A percentile compares a stretch with the other conserved stretches of the same genome.
These are phyloP conservation scores for Colletotrichum trifolii DNA, from an alignment of 2,329 filamentous ascomycete genomes.

Conservation along the genomic window DNA sequence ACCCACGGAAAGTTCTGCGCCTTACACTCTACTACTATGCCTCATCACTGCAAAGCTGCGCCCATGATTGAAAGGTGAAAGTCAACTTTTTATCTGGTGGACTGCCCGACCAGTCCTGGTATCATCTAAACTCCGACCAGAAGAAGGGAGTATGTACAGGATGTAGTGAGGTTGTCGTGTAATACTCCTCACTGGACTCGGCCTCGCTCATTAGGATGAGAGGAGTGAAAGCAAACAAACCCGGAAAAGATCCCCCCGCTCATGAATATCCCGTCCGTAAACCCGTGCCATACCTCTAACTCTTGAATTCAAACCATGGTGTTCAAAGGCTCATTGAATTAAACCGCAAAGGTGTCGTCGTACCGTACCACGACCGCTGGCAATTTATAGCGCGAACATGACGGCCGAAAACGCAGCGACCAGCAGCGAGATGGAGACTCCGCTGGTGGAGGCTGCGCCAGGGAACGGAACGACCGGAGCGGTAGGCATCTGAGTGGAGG, in stretches of 20 bases:
- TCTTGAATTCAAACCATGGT: background rate
- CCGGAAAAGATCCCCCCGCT: background rate
- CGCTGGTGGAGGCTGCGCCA: conserved; percentile 33
- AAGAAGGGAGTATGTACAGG: conserved; percentile 19
- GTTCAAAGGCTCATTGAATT: too few species aligned
- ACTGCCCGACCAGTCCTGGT: conserved; percentile 24
- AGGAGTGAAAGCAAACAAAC: background rate
- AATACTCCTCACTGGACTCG: conserved; percentile 8
- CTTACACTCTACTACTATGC: too few species aligned
- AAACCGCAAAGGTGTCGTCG: too few species aligned
- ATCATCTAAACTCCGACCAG: conserved; percentile 24
- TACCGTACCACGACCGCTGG: background rate
- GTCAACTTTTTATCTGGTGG: conserved; percentile 4
- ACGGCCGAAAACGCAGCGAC: conserved; percentile 39
- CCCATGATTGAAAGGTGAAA: background rate
- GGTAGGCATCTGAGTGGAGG: background rate
- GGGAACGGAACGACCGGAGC: conserved; percentile 17
- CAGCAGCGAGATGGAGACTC: conserved; percentile 25
- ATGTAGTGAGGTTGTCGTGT: conserved; percentile 7
- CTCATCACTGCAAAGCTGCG: too few species aligned
- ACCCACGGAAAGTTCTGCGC: too few species aligned
- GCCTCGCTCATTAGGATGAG: conserved; percentile 15
- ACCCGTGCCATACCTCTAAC: background rate
- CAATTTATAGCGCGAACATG: conserved; percentile 37
- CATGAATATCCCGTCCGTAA: background rate